Evolutionary conservation across 2,329 filamentous ascomycete species (phyloP).

Genomic region (Penicillium sp.): DNA sequence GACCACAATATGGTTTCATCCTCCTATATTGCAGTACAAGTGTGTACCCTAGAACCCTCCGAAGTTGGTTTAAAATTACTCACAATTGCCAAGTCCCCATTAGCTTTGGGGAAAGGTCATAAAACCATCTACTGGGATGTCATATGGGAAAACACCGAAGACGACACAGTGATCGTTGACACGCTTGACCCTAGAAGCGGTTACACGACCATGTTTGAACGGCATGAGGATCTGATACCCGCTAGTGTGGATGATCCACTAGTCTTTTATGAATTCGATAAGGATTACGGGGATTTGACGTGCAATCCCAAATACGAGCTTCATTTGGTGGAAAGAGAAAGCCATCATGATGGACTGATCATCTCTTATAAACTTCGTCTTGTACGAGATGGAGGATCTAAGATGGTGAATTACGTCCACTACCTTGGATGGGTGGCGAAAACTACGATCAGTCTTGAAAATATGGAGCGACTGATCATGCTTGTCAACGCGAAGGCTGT

Average conservation of each 20-base stretch:
- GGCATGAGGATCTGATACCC: neutral
- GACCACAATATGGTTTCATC: neutral
- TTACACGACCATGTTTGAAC: neutral
- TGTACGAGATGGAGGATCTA: neutral
- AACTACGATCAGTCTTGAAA: neutral
- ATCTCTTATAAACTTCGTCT: neutral
- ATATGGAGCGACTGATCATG: neutral
- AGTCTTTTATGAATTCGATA: neutral
- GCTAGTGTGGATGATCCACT: neutral
- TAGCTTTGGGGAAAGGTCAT: neutral
- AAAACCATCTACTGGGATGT: neutral
- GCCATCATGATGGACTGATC: neutral
- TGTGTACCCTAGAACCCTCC: neutral
- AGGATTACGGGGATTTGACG: neutral
- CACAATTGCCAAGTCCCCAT: neutral
- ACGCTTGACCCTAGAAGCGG: too few species aligned
- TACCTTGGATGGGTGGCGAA: neutral
- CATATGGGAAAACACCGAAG: neutral
- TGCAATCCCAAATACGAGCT: neutral
- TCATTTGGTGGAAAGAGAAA: neutral
- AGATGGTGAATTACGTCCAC: neutral
- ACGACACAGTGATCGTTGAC: neutral
- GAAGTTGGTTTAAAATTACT: neutral
- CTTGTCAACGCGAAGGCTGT: neutral
- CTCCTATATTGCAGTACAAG: neutral